Conservation (phyloP, 768 basidiomycete genomes). For the Gloeopeniophorella convolvens region DNA sequence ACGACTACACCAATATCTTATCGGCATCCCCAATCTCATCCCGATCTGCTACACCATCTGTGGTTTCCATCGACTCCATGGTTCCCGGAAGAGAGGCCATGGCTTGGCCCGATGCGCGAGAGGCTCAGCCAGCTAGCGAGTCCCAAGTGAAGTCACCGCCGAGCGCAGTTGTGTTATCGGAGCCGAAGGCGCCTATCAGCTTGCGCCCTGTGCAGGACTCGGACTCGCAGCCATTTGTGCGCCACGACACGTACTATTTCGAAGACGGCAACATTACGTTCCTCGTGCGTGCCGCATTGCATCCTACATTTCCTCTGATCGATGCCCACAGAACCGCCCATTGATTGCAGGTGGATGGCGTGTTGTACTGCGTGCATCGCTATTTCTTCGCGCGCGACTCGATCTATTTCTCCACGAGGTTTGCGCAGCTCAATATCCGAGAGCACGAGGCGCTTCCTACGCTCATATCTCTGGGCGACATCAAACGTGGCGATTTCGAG, state of each 20-base stretch:
- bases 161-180: too few relatives aligned
- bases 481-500: slow-evolving; percentile 10
- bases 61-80: neutral
- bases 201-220: neutral
- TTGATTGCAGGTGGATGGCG: slow-evolving; percentile 9
- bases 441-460: neutral
- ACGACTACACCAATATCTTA: too few relatives aligned
- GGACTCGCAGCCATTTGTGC: neutral
- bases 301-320: too few relatives aligned
- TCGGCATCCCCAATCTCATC: too few relatives aligned
- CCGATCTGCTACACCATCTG: neutral
- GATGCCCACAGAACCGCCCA: too few relatives aligned
- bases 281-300: neutral
- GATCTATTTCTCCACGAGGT: slow-evolving; percentile 3
- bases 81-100: too few relatives aligned
- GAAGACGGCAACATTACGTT: slow-evolving; percentile 15
- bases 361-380: slow-evolving; percentile 9
- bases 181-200: too few relatives aligned
- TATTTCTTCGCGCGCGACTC: slow-evolving; percentile 16
- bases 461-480: neutral
- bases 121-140: neutral
- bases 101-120: too few relatives aligned
- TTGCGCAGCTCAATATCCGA: neutral
- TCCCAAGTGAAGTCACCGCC: neutral
- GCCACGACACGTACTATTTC: slow-evolving; percentile 13